Evolutionary conservation across 768 basidiomycete species (phyloP).

Genomic region (Clitopilus hobsonii): DNA sequence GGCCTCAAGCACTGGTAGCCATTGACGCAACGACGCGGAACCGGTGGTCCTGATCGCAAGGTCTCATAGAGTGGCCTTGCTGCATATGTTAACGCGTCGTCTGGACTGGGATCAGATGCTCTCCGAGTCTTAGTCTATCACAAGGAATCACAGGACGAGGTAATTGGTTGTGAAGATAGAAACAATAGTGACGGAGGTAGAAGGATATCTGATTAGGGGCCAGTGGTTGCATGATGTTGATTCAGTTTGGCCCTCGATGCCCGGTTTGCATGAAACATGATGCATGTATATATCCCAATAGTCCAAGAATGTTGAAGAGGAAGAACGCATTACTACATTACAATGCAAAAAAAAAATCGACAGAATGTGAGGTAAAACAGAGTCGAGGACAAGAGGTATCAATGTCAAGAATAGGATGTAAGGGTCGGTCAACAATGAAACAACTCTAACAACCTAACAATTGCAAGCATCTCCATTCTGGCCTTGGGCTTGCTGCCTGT

Average conservation of each 20-base stretch:
- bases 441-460: conserved; percentile 42
- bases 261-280: background rate
- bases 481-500: conserved; percentile 54
- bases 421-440: background rate
- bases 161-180: no score
- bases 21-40: background rate
- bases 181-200: no score
- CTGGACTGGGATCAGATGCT: no score
- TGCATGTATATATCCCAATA: background rate
- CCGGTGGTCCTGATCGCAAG: no score
- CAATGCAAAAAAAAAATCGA: background rate
- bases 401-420: background rate
- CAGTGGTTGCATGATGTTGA: no score
- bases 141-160: no score
- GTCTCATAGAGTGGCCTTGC: no score
- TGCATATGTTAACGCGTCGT: no score
- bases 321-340: background rate
- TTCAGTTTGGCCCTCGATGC: no score
- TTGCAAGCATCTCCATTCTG: conserved; percentile 66
- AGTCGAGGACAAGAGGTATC: background rate
- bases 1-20: no score
- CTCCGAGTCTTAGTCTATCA: no score
- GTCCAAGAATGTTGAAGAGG: background rate
- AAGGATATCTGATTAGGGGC: background rate
- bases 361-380: background rate